phyloP scores from a whole-genome alignment of 371 early-diverging fungal genomes.

The Mucor saturninus region DNA sequence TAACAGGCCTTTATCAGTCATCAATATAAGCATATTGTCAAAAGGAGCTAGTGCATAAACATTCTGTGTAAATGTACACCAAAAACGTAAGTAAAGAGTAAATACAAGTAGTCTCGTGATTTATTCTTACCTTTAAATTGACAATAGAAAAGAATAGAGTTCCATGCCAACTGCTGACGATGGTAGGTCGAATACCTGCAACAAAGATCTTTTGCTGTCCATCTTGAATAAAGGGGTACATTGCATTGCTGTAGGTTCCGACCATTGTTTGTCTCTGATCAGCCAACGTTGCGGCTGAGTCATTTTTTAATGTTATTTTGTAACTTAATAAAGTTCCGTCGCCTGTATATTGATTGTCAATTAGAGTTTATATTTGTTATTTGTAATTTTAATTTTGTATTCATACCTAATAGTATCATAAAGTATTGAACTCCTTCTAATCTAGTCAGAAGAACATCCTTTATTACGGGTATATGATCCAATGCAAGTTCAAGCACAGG shows the following conservation, averaged over 20 bases:
- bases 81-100: background rate
- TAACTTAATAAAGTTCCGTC: constrained; percentile 80
- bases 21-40: constrained; percentile 66
- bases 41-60: constrained; percentile 65
- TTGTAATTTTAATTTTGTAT: background rate
- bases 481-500: constrained; percentile 5
- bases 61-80: constrained; percentile 38
- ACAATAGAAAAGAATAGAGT: constrained; percentile 80
- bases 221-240: constrained; percentile 21
- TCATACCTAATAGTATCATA: constrained; percentile 73
- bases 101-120: background rate
- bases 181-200: constrained; percentile 82
- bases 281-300: background rate
- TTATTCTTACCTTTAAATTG: constrained; percentile 64
- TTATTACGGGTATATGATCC: constrained; percentile 5
- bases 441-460: constrained; percentile 53
- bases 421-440: constrained; percentile 72
- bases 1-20: constrained; percentile 59
- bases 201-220: constrained; percentile 74
- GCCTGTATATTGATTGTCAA: constrained; percentile 39
- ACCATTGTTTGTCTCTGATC: constrained; percentile 21
- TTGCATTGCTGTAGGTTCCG: constrained; percentile 23
- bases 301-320: constrained; percentile 31
- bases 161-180: constrained; percentile 68
- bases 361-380: background rate